Evolutionary conservation across 148 eudicot genomes (phyloP), one percentile per base, ranked within the genome.

Genomic region (Persicaria tinctoria): DNA sequence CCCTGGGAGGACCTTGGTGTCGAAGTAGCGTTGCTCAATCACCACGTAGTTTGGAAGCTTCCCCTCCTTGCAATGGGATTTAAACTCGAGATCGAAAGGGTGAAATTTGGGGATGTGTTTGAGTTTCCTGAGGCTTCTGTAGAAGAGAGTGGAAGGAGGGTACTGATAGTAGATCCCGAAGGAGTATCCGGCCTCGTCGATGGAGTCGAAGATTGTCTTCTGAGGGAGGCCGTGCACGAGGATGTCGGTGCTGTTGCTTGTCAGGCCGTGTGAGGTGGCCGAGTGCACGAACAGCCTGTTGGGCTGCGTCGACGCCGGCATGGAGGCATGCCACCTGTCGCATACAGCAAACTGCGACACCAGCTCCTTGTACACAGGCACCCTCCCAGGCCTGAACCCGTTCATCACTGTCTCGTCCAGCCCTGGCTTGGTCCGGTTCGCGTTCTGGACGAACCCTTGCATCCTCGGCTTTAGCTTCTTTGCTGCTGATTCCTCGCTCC

Each of bases 31-130:
- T 74, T 87, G 97, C 23, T 93, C 98, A 4, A 93, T 77, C 3
- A 93, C 98, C 1, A 87, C 93, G 11, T 93, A 93, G 77, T 93
- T 93, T 44, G 98, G 98, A 27, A 93, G 88, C 76, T 84, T 89
- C 20, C 98, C 98, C 23, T 81, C 62, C 73, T 91, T 82, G 83
- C 97, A 91, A 47, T 93, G 89, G 4, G 13, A n/a, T 76, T 93
- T 91, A 90, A 93, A 93, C 23, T 80, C 49, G 16, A 87, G 73
- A 76, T 93, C 94, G 76, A 80, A 93, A 6, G 78, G 88, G 73
- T 91, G 92, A 74, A 91, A 91, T 2, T 91, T 90, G 75, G 79
- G 69, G 57, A 80, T 45, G 84, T 91, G 86, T 83, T 93, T 93
- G 74, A 91, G 62, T 77, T 91, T 84, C 81, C 98, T 86, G 0